These are phyloP conservation scores for Aspergillus terreus DNA, from an alignment of 2,329 filamentous ascomycete genomes.

Conservation along the genomic window DNA sequence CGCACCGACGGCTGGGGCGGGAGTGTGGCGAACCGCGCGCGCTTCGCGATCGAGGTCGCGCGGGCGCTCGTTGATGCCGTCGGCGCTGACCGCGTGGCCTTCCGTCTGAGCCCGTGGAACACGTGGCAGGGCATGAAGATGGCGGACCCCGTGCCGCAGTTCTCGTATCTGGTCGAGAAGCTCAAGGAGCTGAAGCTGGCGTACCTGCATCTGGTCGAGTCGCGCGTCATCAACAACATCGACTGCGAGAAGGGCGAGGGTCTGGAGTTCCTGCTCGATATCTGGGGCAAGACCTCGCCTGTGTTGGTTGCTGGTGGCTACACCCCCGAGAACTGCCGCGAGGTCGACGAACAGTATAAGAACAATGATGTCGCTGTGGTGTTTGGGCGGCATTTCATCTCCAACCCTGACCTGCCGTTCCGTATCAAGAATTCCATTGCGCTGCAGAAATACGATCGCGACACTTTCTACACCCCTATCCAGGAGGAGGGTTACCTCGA, in stretches of 20 bases:
- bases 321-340: background rate
- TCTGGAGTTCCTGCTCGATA: conserved; percentile 6
- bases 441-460: conserved; percentile 34
- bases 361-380: conserved; percentile 23
- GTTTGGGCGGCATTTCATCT: conserved; percentile 39
- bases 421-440: conserved; percentile 30
- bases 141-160: conserved; percentile 58
- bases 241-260: conserved; percentile 7
- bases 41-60: conserved; percentile 52
- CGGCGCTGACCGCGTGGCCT: conserved; percentile 38
- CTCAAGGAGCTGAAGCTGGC: conserved; percentile 3
- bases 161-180: conserved; percentile 30
- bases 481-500: conserved; percentile 30
- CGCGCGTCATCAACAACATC: conserved; percentile 5
- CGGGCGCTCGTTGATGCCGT: conserved; percentile 37
- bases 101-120: conserved; percentile 40
- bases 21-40: conserved; percentile 45
- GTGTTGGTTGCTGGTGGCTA: conserved; percentile 12
- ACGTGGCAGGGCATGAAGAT: conserved; percentile 48
- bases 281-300: conserved; percentile 3
- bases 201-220: conserved; percentile 13
- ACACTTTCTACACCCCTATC: conserved; percentile 34
- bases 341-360: conserved; percentile 9
- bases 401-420: conserved; percentile 41
- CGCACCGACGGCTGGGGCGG: conserved; percentile 48